A percentile compares a stretch with the other conserved stretches of the same genome.
Evolutionary conservation across 208 protist genomes (phyloP).

Genomic region (Balamuthia mandrillaris): DNA sequence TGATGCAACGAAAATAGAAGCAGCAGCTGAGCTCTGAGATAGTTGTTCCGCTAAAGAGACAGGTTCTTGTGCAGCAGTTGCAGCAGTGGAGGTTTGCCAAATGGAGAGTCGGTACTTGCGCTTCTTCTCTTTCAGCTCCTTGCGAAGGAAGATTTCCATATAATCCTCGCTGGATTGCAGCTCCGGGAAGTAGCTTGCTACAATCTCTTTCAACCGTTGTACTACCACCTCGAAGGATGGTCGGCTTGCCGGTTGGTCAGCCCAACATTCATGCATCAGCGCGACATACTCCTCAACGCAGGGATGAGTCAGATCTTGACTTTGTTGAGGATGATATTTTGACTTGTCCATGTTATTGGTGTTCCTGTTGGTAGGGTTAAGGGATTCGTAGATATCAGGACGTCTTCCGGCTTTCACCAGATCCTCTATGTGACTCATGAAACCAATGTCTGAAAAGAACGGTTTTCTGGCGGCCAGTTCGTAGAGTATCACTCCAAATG

Average conservation of each 20-base stretch:
- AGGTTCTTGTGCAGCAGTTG: no score
- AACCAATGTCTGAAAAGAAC: conserved; percentile 36
- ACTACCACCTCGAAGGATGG: background rate
- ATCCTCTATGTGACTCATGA: conserved; percentile 42
- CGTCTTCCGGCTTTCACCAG: conserved; percentile 34
- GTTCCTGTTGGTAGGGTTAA: conserved; percentile 16
- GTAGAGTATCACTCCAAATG: conserved; percentile 51
- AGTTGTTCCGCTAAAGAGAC: no score
- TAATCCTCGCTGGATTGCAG: no score
- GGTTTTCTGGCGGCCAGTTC: conserved; percentile 37
- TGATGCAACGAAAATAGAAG: no score
- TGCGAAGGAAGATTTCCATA: no score
- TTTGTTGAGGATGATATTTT: background rate
- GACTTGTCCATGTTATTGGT: background rate
- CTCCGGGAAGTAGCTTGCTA: background rate
- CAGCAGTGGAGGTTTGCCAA: no score
- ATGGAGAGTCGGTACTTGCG: no score
- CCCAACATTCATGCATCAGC: conserved; percentile 14
- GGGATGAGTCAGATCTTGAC: no score
- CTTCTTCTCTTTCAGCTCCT: no score
- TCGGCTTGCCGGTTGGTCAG: background rate
- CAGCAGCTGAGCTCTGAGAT: no score
- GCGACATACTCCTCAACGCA: background rate
- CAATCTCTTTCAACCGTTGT: background rate
- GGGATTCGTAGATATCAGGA: conserved; percentile 37